Base-by-base conservation (phyloP, 2,329 filamentous ascomycete species). In the Ophiocordyceps camponoti-saundersi region DNA sequence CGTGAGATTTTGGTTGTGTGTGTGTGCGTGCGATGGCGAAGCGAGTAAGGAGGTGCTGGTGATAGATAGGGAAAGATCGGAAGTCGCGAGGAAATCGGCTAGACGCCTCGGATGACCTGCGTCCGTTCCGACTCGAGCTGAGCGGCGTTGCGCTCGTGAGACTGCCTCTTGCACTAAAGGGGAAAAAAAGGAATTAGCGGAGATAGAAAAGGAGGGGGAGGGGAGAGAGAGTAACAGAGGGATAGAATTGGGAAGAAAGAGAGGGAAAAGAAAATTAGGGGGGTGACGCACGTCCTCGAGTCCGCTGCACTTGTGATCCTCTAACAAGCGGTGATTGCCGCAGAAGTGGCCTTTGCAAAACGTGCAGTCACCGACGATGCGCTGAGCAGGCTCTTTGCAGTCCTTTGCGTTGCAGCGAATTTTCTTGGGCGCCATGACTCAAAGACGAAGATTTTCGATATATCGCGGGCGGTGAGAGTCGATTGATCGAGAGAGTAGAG, bases 281-380 rank as follows among this genome's bases (percentile, higher is more conserved):
- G 6, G 18, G 41, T 12, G 53, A 62, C 79, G 70, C 70, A 82
- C 79, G 68, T 95, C 85, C 71, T 96, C 92, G 48, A 98, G 72
- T 40, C 88, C 88, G 53, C 77, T 79, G 70, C 92, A 98, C 68
- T 86, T 86, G 69, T 98, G 92, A 56, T 90, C 85, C 66, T 98
- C 92, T 53, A 96, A 68, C 68, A 96, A 76, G 48, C 92, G 77
- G 68, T 98, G 92, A 70, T 88, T 94, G 57, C 86, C 86, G 68
- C 92, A 98, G 72, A 86, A 96, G 63, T 93, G 85, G 43, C 89
- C 88, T 48, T 82, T 73, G 71, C 92, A 98, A 72, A 96, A 96
- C 51, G 80, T 82, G 68, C 92, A 98, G 70, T 96, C 90, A 47
- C 92, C 92, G 49, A 95, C 85, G 59, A 98, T 95, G 53, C 86